A percentile compares a stretch with the other conserved stretches of the same genome.
phyloP scores from a whole-genome alignment of 768 basidiomycete species.

The Austroboletus festivus region DNA sequence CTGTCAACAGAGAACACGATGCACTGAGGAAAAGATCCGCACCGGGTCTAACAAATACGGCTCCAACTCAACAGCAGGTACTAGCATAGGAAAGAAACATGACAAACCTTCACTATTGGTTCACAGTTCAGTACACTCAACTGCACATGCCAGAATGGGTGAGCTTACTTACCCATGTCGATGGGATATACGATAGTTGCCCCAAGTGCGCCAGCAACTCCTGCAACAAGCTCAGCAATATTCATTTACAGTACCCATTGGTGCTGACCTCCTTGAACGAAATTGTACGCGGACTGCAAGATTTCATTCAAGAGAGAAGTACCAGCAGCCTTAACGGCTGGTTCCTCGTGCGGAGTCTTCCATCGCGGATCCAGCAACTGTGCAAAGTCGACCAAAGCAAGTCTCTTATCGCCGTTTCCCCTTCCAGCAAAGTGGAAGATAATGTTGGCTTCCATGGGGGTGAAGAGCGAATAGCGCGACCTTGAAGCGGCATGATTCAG shows the following conservation, averaged over 20 bases:
- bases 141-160: background rate
- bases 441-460: constrained; percentile 97
- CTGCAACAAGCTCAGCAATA: constrained; percentile 36
- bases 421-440: constrained; percentile 97
- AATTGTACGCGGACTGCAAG: constrained; percentile 77
- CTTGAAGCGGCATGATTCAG: constrained; percentile 80
- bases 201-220: constrained; percentile 89
- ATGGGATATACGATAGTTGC: constrained; percentile 99
- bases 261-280: constrained; percentile 73
- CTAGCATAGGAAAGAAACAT: background rate
- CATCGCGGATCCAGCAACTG: constrained; percentile 90
- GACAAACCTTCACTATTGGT: constrained; percentile 63
- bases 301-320: constrained; percentile 53
- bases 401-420: constrained; percentile 63
- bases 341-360: constrained; percentile 64
- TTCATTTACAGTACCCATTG: background rate
- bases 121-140: constrained; percentile 9
- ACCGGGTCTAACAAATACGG: constrained; percentile 53
- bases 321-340: constrained; percentile 33
- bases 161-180: constrained; percentile 67
- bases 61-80: constrained; percentile 11
- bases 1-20: constrained; percentile 1
- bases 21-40: constrained; percentile 8
- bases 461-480: constrained; percentile 93
- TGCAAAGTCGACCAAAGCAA: constrained; percentile 88